A percentile compares a stretch with the other conserved stretches of the same genome.
Conservation (phyloP, 2,329 filamentous ascomycete species). For the Botrytis byssoidea region DNA sequence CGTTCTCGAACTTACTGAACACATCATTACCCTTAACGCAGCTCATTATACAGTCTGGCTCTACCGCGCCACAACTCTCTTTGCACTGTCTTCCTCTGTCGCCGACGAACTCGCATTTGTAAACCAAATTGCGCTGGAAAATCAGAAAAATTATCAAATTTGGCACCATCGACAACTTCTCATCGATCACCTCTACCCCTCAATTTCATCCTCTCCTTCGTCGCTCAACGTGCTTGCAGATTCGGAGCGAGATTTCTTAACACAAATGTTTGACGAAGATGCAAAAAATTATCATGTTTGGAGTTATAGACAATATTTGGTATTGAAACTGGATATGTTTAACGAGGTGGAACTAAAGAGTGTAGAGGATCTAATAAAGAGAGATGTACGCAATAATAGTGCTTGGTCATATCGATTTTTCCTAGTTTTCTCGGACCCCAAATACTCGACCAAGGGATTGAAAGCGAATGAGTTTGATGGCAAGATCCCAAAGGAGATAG, state of each 20-base stretch:
- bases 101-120: slow-evolving; percentile 74
- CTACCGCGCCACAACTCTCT: slow-evolving; percentile 80
- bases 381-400: slow-evolving; percentile 91
- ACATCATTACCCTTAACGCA: slow-evolving; percentile 89
- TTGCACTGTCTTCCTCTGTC: slow-evolving; percentile 50
- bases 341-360: slow-evolving; percentile 62
- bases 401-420: slow-evolving; percentile 98
- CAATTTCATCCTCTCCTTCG: slow-evolving; percentile 59
- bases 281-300: slow-evolving; percentile 99
- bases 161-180: slow-evolving; percentile 76
- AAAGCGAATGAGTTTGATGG: slow-evolving; percentile 54
- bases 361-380: slow-evolving; percentile 68
- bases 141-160: slow-evolving; percentile 99
- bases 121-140: slow-evolving; percentile 74
- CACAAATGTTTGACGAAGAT: slow-evolving; percentile 77
- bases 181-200: slow-evolving; percentile 55
- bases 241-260: slow-evolving; percentile 73
- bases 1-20: slow-evolving; percentile 76
- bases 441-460: slow-evolving; percentile 46
- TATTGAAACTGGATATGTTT: slow-evolving; percentile 65
- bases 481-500: slow-evolving; percentile 57
- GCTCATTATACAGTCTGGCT: slow-evolving; percentile 99
- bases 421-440: slow-evolving; percentile 71
- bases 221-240: slow-evolving; percentile 56
- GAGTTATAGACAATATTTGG: slow-evolving; percentile 81